These are phyloP conservation scores for Emydomyces testavorans DNA, from an alignment of 2,329 filamentous ascomycete genomes.

Conservation along the genomic window DNA sequence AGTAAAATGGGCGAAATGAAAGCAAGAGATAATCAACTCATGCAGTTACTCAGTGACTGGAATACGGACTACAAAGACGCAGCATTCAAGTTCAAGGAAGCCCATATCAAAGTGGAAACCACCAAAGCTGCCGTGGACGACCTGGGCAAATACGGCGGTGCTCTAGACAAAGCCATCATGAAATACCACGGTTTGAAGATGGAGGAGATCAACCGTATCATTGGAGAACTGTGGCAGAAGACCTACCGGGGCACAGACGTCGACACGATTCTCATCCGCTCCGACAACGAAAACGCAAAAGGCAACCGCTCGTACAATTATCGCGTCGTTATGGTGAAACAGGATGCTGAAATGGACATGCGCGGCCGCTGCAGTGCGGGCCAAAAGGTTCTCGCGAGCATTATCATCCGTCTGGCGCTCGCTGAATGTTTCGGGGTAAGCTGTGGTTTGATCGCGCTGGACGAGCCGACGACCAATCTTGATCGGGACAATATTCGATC, in stretches of 20 bases:
- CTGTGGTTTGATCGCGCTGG: constrained; percentile 89
- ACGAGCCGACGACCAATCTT: constrained; percentile 95
- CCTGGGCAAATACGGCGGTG: constrained; percentile 65
- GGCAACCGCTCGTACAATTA: constrained; percentile 89
- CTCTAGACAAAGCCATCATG: constrained; percentile 94
- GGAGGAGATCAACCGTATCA: constrained; percentile 93
- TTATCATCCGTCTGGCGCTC: constrained; percentile 91
- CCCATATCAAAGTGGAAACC: constrained; percentile 79
- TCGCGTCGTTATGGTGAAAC: constrained; percentile 94
- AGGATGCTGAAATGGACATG: constrained; percentile 98
- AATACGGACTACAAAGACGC: constrained; percentile 79
- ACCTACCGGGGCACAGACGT: constrained; percentile 97
- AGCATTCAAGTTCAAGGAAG: constrained; percentile 66
- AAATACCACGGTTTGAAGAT: constrained; percentile 93
- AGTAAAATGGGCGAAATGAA: constrained; percentile 67
- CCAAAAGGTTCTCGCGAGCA: constrained; percentile 90
- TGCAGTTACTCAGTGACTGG: constrained; percentile 63
- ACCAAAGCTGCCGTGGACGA: constrained; percentile 91
- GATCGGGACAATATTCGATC: constrained; percentile 90
- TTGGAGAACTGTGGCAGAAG: constrained; percentile 90
- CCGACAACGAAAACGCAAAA: constrained; percentile 66
- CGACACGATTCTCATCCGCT: constrained; percentile 89
- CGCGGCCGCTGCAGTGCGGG: constrained; percentile 91
- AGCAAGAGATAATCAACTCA: constrained; percentile 71
- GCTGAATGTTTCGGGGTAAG: constrained; percentile 94